Conservation (phyloP, 306 rosid species). For the Clitoria ternatea region DNA sequence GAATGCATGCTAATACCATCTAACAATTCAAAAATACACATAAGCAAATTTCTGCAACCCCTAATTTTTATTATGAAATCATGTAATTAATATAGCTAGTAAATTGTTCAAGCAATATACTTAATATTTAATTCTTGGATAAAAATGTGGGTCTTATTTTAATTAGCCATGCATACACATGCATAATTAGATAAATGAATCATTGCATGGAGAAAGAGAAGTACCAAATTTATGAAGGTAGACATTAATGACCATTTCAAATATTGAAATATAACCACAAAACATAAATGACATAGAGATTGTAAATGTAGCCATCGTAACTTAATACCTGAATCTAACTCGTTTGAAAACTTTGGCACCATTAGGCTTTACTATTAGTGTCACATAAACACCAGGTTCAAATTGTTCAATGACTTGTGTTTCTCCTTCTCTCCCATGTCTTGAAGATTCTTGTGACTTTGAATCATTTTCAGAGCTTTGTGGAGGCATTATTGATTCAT, state of each 20-base stretch:
- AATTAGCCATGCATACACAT: neutral
- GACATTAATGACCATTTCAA: neutral
- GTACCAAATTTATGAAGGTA: neutral
- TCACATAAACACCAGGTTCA: slow-evolving; percentile 86
- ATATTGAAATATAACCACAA: neutral
- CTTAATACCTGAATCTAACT: slow-evolving; percentile 83
- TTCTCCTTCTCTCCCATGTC: slow-evolving; percentile 35
- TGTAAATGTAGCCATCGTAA: neutral
- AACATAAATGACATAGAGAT: neutral
- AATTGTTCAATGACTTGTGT: slow-evolving; percentile 68
- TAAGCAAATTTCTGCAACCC: neutral
- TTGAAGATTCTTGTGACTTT: slow-evolving; percentile 33
- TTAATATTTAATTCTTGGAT: neutral
- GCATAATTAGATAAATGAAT: neutral
- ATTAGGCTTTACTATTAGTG: slow-evolving; percentile 39
- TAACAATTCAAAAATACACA: neutral
- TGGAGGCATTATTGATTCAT: slow-evolving; percentile 21
- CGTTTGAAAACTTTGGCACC: slow-evolving; percentile 58
- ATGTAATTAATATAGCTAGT: neutral
- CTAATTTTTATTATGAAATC: neutral
- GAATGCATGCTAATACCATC: neutral
- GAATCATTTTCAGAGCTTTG: slow-evolving; percentile 43
- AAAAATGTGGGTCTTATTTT: neutral
- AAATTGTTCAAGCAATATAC: neutral
- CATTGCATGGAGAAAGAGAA: neutral